A percentile compares a stretch with the other conserved stretches of the same genome.
phyloP scores from a whole-genome alignment of 169 alveolate species.

The Cryptosporidium bovis region DNA sequence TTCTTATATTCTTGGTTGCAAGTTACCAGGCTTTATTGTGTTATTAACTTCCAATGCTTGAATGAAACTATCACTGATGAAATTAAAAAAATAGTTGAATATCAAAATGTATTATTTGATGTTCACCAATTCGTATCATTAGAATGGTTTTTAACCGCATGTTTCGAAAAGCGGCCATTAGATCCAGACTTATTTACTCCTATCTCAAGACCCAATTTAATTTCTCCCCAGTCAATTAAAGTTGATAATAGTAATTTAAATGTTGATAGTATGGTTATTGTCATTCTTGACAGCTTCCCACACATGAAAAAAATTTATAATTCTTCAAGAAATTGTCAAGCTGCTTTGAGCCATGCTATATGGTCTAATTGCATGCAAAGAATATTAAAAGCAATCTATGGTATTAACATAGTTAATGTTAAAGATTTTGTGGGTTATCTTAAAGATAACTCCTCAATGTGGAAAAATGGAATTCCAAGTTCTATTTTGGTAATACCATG shows the following conservation, averaged over 20 bases:
- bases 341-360: constrained; percentile 54
- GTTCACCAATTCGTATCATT: constrained; percentile 39
- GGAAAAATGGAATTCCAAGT: constrained; percentile 2
- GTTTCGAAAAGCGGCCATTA: constrained; percentile 56
- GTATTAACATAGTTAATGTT: not conserved
- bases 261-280: constrained; percentile 5
- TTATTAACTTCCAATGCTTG: not conserved
- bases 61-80: not conserved
- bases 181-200: constrained; percentile 72
- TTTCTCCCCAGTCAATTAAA: not conserved
- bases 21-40: constrained; percentile 55
- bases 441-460: not conserved
- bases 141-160: constrained; percentile 67
- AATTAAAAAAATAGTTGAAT: not conserved
- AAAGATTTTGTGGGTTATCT: constrained; percentile 4
- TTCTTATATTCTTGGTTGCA: constrained; percentile 64
- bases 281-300: constrained; percentile 55
- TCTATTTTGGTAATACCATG: constrained; percentile 49
- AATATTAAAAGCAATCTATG: constrained; percentile 45
- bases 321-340: constrained; percentile 68
- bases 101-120: not conserved
- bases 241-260: no score
- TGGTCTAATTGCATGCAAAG: constrained; percentile 66
- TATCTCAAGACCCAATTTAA: constrained; percentile 26
- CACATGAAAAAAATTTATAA: constrained; percentile 63